phyloP scores from a whole-genome alignment of 164 flowering plant genomes.

The Umbilicus rupestris region DNA sequence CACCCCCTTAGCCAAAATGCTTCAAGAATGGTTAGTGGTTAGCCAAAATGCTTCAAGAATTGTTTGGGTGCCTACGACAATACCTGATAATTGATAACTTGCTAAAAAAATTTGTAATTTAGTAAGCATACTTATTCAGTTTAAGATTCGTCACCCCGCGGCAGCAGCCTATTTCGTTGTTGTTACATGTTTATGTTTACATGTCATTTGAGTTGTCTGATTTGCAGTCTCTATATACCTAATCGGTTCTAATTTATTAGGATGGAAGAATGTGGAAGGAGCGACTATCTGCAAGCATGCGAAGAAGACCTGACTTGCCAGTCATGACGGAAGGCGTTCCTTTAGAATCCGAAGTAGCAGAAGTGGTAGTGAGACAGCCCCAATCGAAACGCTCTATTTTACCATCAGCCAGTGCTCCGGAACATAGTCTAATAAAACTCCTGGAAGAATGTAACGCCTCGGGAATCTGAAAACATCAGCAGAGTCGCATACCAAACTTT shows the following conservation, averaged over 20 bases:
- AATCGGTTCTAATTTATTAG: conserved; percentile 22
- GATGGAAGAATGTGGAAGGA: conserved; percentile 96
- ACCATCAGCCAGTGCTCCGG: conserved; percentile 93
- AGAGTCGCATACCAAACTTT: not conserved
- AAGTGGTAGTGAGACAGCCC: conserved; percentile 23
- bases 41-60: no score
- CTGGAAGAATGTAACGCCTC: conserved; percentile 71
- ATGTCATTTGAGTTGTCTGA: not conserved
- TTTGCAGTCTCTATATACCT: not conserved
- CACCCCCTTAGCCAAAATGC: conserved; percentile 2
- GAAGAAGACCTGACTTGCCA: conserved; percentile 44
- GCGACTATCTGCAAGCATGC: conserved; percentile 41
- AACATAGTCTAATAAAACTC: conserved; percentile 55
- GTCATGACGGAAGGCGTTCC: conserved; percentile 36
- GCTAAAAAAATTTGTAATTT: not conserved
- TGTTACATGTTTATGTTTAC: not conserved
- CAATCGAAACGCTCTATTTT: conserved; percentile 37
- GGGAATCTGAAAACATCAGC: conserved; percentile 22
- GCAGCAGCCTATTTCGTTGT: not conserved
- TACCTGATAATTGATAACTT: not conserved
- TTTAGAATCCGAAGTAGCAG: conserved; percentile 29
- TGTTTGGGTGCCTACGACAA: not conserved
- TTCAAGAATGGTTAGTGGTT: not conserved
- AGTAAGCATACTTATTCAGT: not conserved
- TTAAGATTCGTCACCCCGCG: not conserved